phyloP scores from a whole-genome alignment of 202 grass and related monocot species.

The Digitaria exilis region DNA sequence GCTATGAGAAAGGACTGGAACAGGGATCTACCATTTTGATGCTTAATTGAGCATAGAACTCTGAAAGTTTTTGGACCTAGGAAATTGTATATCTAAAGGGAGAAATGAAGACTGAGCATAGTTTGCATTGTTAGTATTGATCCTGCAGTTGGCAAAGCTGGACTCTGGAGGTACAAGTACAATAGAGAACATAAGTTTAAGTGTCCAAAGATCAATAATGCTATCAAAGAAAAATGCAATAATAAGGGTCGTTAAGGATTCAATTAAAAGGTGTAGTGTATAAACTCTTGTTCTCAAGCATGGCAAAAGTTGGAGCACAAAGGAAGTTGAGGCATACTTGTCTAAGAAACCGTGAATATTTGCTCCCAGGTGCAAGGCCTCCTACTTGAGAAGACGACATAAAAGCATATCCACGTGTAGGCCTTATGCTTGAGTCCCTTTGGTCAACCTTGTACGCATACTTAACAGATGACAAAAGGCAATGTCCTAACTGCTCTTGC shows the following conservation, averaged over 20 bases:
- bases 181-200: background rate
- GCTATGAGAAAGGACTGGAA: background rate
- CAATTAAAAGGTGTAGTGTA: background rate
- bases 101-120: background rate
- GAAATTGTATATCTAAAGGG: background rate
- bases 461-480: constrained; percentile 78
- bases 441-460: constrained; percentile 85
- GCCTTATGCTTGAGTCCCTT: constrained; percentile 75
- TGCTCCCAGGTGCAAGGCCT: constrained; percentile 63
- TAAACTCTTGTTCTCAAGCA: background rate
- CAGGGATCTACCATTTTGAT: background rate
- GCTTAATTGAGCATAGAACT: background rate
- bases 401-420: constrained; percentile 80
- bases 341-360: constrained; percentile 52
- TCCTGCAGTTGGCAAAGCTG: background rate
- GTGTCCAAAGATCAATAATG: background rate
- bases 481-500: constrained; percentile 67
- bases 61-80: background rate
- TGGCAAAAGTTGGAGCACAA: background rate
- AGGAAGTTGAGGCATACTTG: constrained; percentile 58
- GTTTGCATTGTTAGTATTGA: background rate
- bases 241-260: background rate
- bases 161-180: background rate
- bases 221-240: background rate
- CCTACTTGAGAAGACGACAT: constrained; percentile 74